phyloP scores from a whole-genome alignment of 2,329 filamentous ascomycete genomes.

The Ceratocystis colombiana region DNA sequence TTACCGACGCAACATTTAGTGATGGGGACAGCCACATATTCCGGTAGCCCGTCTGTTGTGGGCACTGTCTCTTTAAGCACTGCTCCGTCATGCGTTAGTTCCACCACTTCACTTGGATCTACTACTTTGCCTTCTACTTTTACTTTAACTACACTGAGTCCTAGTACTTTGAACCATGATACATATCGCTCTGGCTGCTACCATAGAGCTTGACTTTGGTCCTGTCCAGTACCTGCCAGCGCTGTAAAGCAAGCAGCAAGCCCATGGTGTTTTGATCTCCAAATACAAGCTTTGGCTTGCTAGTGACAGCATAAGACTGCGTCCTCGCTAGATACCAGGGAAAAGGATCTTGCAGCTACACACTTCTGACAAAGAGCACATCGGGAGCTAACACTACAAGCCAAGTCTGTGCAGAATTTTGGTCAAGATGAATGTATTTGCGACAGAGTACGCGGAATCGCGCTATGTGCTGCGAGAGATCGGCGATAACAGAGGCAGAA shows the following conservation, averaged over 20 bases:
- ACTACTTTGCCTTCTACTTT: no score
- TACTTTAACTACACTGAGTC: no score
- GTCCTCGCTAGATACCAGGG: slow-evolving; percentile 34
- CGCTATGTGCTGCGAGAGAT: slow-evolving; percentile 32
- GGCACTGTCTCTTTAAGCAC: no score
- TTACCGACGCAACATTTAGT: slow-evolving; percentile 32
- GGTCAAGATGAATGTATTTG: slow-evolving; percentile 31
- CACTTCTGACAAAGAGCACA: slow-evolving; percentile 29
- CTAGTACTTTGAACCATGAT: no score
- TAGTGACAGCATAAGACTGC: slow-evolving; percentile 32
- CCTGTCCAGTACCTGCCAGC: slow-evolving; percentile 29
- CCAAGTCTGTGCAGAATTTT: slow-evolving; percentile 32
- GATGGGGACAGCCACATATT: slow-evolving; percentile 33
- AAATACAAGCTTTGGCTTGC: slow-evolving; percentile 32
- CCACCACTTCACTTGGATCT: no score
- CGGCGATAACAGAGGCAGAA: slow-evolving; percentile 29
- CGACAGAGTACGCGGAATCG: slow-evolving; percentile 35
- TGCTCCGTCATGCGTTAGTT: no score
- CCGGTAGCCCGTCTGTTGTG: slow-evolving; percentile 17
- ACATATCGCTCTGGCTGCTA: no score
- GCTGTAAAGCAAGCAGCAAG: slow-evolving; percentile 33
- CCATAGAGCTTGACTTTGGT: no score
- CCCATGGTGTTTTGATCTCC: slow-evolving; percentile 32
- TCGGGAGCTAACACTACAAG: slow-evolving; percentile 32
- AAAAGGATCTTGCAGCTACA: slow-evolving; percentile 33